Evolutionary conservation across 441 rosid species (phyloP).

Genomic region (Brassica balearica): DNA sequence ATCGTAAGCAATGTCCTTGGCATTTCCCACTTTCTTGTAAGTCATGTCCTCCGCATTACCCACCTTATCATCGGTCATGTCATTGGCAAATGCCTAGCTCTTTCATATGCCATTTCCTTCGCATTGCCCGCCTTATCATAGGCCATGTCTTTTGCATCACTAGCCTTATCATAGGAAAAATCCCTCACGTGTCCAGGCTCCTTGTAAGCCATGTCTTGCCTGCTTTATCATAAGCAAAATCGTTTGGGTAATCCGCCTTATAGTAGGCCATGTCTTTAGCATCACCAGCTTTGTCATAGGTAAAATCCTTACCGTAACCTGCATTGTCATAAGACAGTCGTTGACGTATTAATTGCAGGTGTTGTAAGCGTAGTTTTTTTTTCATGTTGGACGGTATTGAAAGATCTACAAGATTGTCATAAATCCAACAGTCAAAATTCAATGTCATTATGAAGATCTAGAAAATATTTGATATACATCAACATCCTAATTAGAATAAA

Average conservation of each 20-base stretch:
- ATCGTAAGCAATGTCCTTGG: neutral
- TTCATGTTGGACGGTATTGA: too few relatives aligned
- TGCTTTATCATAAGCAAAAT: conserved; percentile 6
- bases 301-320: neutral
- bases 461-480: too few relatives aligned
- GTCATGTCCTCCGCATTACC: neutral
- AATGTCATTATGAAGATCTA: too few relatives aligned
- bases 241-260: too few relatives aligned
- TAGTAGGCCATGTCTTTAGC: neutral
- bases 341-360: too few relatives aligned
- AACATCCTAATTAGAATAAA: too few relatives aligned
- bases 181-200: conserved; percentile 6
- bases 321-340: too few relatives aligned
- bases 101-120: too few relatives aligned
- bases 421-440: too few relatives aligned
- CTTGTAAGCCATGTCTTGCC: neutral
- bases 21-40: neutral
- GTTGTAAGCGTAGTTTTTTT: too few relatives aligned
- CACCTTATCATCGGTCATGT: neutral
- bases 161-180: conserved; percentile 1
- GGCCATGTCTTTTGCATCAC: conserved; percentile 6
- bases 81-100: neutral
- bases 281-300: conserved; percentile 10
- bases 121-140: neutral
- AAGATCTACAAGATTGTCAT: too few relatives aligned